Conservation (phyloP, 2,329 filamentous ascomycete genomes). For the Zymoseptoria pseudotritici region DNA sequence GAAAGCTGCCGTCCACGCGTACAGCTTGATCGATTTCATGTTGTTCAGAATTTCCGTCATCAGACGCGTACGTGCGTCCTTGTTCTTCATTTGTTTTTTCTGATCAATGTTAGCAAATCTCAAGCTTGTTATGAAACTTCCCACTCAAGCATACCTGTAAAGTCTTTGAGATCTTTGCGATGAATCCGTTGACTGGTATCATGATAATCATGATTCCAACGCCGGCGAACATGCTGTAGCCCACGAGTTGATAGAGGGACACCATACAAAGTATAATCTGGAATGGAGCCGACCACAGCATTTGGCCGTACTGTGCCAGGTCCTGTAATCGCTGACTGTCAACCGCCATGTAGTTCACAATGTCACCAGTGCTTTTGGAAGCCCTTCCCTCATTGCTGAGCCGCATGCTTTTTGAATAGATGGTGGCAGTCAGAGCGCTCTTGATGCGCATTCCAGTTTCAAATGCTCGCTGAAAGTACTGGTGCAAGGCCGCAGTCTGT, state of each 20-base stretch:
- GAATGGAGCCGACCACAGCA: constrained; percentile 93
- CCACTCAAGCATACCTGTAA: constrained; percentile 34
- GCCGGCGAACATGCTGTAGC: constrained; percentile 90
- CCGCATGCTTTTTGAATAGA: constrained; percentile 84
- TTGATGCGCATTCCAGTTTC: constrained; percentile 97
- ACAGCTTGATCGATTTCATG: constrained; percentile 98
- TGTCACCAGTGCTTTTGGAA: constrained; percentile 87
- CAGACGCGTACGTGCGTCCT: constrained; percentile 82
- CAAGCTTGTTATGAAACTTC: neutral
- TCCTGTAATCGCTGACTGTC: constrained; percentile 94
- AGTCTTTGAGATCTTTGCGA: constrained; percentile 87
- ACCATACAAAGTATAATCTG: constrained; percentile 95
- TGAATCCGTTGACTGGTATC: constrained; percentile 91
- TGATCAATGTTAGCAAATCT: constrained; percentile 42
- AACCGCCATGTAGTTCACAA: constrained; percentile 99
- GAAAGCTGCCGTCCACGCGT: constrained; percentile 94
- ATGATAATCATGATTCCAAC: constrained; percentile 93
- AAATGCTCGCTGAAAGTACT: constrained; percentile 95
- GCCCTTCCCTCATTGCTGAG: constrained; percentile 89
- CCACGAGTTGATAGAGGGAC: constrained; percentile 90
- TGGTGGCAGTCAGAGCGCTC: constrained; percentile 77
- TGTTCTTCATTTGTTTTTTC: constrained; percentile 98
- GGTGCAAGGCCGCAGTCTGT: constrained; percentile 86
- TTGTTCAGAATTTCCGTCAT: constrained; percentile 99
- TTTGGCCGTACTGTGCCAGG: constrained; percentile 88